phyloP scores from a whole-genome alignment of 2,329 filamentous ascomycete genomes.

The Zymoseptoria tritici region DNA sequence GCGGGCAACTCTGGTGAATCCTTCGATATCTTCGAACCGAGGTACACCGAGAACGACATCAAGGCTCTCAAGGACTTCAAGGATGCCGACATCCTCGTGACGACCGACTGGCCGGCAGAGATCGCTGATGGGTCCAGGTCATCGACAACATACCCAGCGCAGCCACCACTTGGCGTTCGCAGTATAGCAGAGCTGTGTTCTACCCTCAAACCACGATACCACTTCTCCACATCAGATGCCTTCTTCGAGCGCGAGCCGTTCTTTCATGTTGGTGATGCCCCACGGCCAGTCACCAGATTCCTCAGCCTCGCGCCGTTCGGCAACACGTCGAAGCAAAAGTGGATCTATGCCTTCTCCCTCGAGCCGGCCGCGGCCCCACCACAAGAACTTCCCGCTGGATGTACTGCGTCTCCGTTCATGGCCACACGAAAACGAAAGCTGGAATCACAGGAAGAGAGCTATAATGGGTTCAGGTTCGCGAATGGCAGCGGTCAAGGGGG shows the following conservation, averaged over 20 bases:
- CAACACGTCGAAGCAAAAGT: constrained; percentile 70
- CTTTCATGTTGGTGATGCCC: constrained; percentile 50
- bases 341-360: constrained; percentile 63
- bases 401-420: constrained; percentile 68
- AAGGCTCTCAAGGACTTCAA: constrained; percentile 52
- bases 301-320: constrained; percentile 77
- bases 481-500: constrained; percentile 39
- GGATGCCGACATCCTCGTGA: constrained; percentile 77
- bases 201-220: constrained; percentile 80
- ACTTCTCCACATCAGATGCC: constrained; percentile 65
- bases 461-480: constrained; percentile 44
- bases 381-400: constrained; percentile 57
- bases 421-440: constrained; percentile 46
- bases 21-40: constrained; percentile 63
- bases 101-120: constrained; percentile 72
- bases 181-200: constrained; percentile 69
- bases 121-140: constrained; percentile 43
- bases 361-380: constrained; percentile 50
- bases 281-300: constrained; percentile 68
- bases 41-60: constrained; percentile 67
- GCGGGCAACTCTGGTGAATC: constrained; percentile 9
- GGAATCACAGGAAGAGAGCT: constrained; percentile 25
- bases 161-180: constrained; percentile 29
- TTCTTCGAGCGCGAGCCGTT: constrained; percentile 94
- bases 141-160: constrained; percentile 28